phyloP scores from a whole-genome alignment of 148 eudicot species.

The Polygonum maritimum region DNA sequence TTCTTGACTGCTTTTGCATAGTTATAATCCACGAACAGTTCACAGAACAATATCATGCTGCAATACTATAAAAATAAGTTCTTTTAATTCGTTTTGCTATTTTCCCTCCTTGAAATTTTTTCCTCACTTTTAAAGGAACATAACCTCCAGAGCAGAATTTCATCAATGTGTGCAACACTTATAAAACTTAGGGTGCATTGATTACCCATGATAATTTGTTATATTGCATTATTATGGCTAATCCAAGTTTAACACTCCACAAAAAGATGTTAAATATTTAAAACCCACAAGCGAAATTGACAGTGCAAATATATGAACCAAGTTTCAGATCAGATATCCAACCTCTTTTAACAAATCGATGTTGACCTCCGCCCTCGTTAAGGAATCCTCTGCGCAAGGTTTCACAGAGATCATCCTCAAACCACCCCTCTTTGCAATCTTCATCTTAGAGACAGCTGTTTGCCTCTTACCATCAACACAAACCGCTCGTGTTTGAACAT shows the following conservation, averaged over 20 bases:
- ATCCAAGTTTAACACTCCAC: background rate
- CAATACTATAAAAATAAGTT: background rate
- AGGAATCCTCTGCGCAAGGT: constrained; percentile 88
- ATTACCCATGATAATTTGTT: too few species aligned
- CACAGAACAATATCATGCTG: background rate
- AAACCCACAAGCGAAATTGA: background rate
- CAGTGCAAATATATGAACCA: background rate
- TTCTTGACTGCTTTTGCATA: background rate
- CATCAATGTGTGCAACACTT: background rate
- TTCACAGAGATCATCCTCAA: constrained; percentile 48
- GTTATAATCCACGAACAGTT: background rate
- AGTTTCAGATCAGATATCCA: constrained; percentile 10
- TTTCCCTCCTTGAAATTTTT: background rate
- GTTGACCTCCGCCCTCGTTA: constrained; percentile 71
- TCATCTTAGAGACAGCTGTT: constrained; percentile 72
- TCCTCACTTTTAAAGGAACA: background rate
- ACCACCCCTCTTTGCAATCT: constrained; percentile 64
- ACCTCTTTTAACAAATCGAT: constrained; percentile 92
- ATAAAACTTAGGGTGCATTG: background rate
- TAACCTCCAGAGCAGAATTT: background rate
- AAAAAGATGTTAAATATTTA: background rate
- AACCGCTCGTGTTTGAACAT: constrained; percentile 77
- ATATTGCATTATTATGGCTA: too few species aligned
- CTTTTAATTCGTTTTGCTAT: background rate
- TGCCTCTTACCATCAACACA: constrained; percentile 44